These are phyloP conservation scores for Neofusicoccum umdonicola DNA, from an alignment of 2,329 filamentous ascomycete species.

Conservation along the genomic window DNA sequence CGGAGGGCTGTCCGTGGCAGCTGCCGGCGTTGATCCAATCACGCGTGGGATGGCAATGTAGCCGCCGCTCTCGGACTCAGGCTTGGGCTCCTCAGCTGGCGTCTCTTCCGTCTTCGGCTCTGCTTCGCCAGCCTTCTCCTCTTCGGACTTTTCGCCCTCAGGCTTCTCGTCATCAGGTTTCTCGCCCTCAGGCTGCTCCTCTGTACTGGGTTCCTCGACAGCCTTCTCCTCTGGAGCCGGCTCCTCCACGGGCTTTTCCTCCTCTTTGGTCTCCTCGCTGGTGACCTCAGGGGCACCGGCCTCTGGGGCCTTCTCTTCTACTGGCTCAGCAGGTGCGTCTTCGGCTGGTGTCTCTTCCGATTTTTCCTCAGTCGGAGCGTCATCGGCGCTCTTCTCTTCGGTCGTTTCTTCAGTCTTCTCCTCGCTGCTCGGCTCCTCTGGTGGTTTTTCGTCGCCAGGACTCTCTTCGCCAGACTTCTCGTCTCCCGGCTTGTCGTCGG, in stretches of 20 bases:
- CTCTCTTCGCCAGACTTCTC: not conserved
- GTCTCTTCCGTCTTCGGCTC: not conserved
- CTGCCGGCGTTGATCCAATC: not conserved
- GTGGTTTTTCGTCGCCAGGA: not conserved
- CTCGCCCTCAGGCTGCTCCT: not conserved
- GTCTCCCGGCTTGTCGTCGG: not conserved
- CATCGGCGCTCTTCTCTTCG: not conserved
- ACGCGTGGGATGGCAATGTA: constrained; percentile 10
- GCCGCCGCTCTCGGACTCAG: not conserved
- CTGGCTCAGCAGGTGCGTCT: not conserved
- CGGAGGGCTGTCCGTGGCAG: not conserved
- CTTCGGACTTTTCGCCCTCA: not conserved
- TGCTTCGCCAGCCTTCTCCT: not conserved
- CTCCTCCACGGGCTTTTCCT: constrained; percentile 2
- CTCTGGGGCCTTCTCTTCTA: not conserved
- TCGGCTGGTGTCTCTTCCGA: not conserved
- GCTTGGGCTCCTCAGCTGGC: not conserved
- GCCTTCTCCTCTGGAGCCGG: not conserved
- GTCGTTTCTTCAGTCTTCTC: not conserved
- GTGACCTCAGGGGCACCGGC: not conserved
- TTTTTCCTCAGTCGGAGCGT: not conserved
- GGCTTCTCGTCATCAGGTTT: not conserved
- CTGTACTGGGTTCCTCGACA: not conserved
- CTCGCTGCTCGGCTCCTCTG: not conserved
- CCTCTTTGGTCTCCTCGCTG: not conserved